Conservation (phyloP, 2,329 filamentous ascomycete species). For the Penicillium sclerotiorum region DNA sequence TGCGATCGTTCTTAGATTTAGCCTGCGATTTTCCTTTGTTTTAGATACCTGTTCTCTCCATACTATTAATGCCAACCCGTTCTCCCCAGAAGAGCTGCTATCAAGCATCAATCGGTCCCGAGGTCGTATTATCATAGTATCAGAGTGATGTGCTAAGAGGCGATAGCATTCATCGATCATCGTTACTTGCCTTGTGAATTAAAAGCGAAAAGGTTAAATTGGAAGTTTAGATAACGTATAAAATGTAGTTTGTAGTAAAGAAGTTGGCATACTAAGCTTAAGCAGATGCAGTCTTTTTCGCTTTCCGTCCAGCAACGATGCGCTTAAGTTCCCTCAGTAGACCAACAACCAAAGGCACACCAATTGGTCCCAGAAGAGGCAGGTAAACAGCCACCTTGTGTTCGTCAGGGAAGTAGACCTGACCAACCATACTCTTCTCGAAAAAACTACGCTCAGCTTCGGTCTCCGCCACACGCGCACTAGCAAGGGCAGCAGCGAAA, state of each 20-base stretch:
- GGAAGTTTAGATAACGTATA: neutral
- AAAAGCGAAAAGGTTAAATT: no score
- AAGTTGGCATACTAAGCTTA: neutral
- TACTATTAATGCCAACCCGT: no score
- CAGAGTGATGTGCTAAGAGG: no score
- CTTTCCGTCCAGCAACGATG: slow-evolving; percentile 36
- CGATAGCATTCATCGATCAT: no score
- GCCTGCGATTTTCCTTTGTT: no score
- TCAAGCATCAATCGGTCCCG: no score
- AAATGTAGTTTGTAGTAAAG: neutral
- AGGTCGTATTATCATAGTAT: no score
- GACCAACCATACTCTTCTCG: slow-evolving; percentile 98
- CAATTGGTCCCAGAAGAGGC: slow-evolving; percentile 85
- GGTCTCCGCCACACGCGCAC: slow-evolving; percentile 81
- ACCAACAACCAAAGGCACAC: slow-evolving; percentile 84
- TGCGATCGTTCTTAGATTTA: no score
- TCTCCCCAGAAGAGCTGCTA: no score
- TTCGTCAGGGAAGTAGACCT: slow-evolving; percentile 97
- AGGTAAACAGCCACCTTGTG: slow-evolving; percentile 97
- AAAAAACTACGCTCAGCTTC: slow-evolving; percentile 96
- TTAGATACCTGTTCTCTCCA: no score
- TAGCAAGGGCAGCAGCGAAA: slow-evolving; percentile 69
- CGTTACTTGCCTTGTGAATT: no score
- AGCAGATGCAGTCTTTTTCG: slow-evolving; percentile 15
- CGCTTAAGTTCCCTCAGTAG: slow-evolving; percentile 77